Evolutionary conservation across 176 grass and related monocot species (phyloP), one percentile per base, ranked within the genome.

Genomic region (Phragmites australis): DNA sequence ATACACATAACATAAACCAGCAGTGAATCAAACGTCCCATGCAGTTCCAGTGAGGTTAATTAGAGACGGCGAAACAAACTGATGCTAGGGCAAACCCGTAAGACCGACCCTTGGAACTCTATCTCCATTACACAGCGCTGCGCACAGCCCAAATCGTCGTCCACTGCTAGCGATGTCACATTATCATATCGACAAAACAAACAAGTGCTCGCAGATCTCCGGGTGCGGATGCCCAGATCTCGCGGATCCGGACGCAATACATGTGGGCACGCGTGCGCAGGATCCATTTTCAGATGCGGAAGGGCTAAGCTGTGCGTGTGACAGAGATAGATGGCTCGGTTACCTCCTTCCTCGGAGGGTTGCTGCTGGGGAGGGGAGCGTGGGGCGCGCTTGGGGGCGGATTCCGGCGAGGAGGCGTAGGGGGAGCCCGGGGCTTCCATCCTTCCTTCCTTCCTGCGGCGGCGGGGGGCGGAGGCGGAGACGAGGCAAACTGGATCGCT

Each of bases 361-460:
- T 40, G 87, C 88, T 81, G 70, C 54, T 37, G 86, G 13, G 90
- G 91, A 15, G 94, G 89, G 51, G 90, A 83, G 40, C 74, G 89
- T 6, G 85, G 83, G n/a, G 80, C 90, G 72, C 89, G 87, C 84
- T 90, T 90, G 31, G 91, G 84, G 65, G 94, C 87, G 53, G 85
- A 80, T n/a, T 97, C 95, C 12, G 95, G 92, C 27, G 95, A 97
- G 85, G 95, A 94, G 67, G 92, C 88, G 77, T 94, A 92, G 74
- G 92, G 95, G 65, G 88, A 92, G 66, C 91, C 90, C 5, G 92
- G 87, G 70, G 86, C 87, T 30, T 97, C 95, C 95, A 97, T 97
- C 68, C 66, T 53, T 31, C 31, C 1, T 27, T 41, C 25, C 37
- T 68, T 41, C 21, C 34, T 70, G 70, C 6, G 58, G 81, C 0